Conservation (phyloP, 768 basidiomycete genomes). For the Auricularia sp. region DNA sequence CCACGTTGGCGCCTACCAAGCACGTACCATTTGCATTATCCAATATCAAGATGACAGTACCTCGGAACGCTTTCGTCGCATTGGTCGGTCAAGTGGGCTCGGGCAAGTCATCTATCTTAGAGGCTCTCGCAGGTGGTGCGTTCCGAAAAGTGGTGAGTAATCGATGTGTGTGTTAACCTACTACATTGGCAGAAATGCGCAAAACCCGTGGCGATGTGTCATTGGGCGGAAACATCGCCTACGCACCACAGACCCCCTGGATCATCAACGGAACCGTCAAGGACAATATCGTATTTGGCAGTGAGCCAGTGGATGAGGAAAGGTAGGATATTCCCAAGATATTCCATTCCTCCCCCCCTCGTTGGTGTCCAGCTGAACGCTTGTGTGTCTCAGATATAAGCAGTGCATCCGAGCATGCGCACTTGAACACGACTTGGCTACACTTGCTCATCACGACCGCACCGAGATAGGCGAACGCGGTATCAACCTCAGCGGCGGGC, state of each 20-base stretch:
- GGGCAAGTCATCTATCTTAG: constrained; percentile 36
- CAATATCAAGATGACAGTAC: constrained; percentile 35
- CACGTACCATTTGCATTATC: constrained; percentile 37
- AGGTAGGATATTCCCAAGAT: constrained; percentile 21
- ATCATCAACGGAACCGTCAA: constrained; percentile 57
- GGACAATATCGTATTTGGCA: constrained; percentile 68
- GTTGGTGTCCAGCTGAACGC: no score
- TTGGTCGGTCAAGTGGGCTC: constrained; percentile 66
- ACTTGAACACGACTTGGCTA: constrained; percentile 57
- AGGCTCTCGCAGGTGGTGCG: constrained; percentile 13
- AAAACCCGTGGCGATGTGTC: constrained; percentile 44
- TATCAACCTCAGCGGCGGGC: constrained; percentile 39
- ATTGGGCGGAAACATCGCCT: constrained; percentile 39
- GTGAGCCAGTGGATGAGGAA: constrained; percentile 43
- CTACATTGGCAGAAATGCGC: constrained; percentile 41
- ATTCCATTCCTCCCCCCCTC: constrained; percentile 2
- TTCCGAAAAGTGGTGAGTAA: not conserved
- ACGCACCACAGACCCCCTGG: constrained; percentile 56
- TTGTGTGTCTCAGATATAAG: constrained; percentile 32
- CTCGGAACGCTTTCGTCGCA: constrained; percentile 51
- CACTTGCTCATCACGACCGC: constrained; percentile 56
- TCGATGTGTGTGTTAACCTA: not conserved
- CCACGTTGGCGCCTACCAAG: constrained; percentile 4
- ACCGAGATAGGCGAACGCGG: constrained; percentile 75
- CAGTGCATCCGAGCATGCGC: constrained; percentile 55